Percentiles rank a stretch among this genome's conserved stretches.
These are phyloP conservation scores for Colletotrichum siamense DNA, from an alignment of 2,329 filamentous ascomycete genomes.

Conservation along the genomic window DNA sequence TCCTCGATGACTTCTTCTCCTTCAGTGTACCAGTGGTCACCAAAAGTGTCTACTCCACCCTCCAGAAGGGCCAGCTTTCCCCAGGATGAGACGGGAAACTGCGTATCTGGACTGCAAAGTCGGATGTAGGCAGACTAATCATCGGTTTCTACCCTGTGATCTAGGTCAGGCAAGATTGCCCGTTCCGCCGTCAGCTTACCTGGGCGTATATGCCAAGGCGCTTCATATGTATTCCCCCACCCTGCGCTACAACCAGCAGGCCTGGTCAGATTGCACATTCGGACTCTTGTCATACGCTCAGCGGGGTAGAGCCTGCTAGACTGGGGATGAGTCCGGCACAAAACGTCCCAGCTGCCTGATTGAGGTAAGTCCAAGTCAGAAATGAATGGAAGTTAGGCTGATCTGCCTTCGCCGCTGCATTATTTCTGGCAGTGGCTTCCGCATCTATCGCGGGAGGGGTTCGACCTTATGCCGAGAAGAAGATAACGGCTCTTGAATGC, in stretches of 20 bases:
- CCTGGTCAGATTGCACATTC: neutral
- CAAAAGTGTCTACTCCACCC: neutral
- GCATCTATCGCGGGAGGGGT: neutral
- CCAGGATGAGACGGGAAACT: neutral
- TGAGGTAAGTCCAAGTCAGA: neutral
- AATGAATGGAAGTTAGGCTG: neutral
- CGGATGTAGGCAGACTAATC: neutral
- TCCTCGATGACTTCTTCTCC: conserved; percentile 30
- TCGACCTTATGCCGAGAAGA: neutral
- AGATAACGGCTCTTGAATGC: neutral
- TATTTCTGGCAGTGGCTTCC: neutral
- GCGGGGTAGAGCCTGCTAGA: neutral
- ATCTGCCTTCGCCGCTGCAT: neutral
- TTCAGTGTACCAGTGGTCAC: fast-evolving
- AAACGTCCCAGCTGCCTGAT: neutral
- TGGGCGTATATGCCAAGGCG: neutral
- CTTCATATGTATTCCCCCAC: neutral
- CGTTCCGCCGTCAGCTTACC: neutral
- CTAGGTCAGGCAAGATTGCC: neutral
- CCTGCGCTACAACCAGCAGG: fast-evolving
- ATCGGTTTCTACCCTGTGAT: neutral
- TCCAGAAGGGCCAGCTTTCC: fast-evolving
- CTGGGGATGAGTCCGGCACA: neutral
- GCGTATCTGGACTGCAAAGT: neutral
- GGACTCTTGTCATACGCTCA: neutral